phyloP scores from a whole-genome alignment of 2,329 filamentous ascomycete species.

The Aspergillus pseudoviridinutans region DNA sequence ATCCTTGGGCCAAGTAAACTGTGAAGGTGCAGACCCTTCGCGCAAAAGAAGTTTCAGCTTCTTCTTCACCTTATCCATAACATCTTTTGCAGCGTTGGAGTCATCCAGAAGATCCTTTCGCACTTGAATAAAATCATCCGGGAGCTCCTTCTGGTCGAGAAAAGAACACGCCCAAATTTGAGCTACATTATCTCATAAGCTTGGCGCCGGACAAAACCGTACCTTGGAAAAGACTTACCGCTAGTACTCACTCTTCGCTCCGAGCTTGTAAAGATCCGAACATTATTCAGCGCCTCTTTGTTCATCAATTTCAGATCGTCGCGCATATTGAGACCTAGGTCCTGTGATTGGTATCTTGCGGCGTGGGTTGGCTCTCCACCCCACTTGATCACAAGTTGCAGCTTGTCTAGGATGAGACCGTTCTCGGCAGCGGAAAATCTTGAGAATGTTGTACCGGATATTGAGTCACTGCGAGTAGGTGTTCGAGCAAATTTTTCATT shows the following conservation, averaged over 20 bases:
- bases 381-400: conserved; percentile 98
- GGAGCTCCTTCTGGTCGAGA: conserved; percentile 77
- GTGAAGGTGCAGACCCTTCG: conserved; percentile 87
- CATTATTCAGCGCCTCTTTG: conserved; percentile 83
- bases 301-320: conserved; percentile 94
- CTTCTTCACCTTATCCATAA: conserved; percentile 99
- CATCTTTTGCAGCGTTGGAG: conserved; percentile 96
- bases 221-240: conserved; percentile 35
- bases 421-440: conserved; percentile 92
- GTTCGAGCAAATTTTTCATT: conserved; percentile 40
- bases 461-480: conserved; percentile 71
- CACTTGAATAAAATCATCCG: conserved; percentile 80
- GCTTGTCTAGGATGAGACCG: conserved; percentile 86
- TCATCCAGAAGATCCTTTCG: conserved; percentile 95
- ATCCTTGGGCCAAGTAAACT: conserved; percentile 94
- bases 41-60: conserved; percentile 90
- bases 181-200: conserved; percentile 45
- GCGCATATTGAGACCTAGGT: conserved; percentile 91
- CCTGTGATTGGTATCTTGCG: conserved; percentile 90
- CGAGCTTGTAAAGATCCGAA: conserved; percentile 92
- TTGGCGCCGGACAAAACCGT: background rate
- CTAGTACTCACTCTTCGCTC: conserved; percentile 92
- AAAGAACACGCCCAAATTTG: conserved; percentile 95
- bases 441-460: conserved; percentile 86
- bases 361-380: conserved; percentile 97